Conservation (phyloP, 371 early-diverging fungal genomes). For the Capniomyces stellatus region DNA sequence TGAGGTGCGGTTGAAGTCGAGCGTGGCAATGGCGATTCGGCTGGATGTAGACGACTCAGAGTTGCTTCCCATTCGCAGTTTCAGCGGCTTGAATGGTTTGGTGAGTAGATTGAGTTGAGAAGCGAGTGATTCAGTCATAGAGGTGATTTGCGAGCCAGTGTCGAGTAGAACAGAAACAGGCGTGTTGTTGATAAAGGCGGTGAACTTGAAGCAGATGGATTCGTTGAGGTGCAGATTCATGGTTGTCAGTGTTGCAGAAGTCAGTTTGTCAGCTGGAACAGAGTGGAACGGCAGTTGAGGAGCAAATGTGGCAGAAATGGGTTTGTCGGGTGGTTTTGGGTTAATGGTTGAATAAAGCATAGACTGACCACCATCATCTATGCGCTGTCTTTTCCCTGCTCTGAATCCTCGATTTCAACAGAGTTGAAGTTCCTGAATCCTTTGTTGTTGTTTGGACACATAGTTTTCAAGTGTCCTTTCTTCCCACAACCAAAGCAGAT, state of each 20-base stretch:
- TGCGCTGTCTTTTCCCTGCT: slow-evolving; percentile 1
- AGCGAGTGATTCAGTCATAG: background rate
- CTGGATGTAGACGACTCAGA: background rate
- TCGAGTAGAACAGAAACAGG: slow-evolving; percentile 1
- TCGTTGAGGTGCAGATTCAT: slow-evolving; percentile 1
- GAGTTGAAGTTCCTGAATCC: background rate
- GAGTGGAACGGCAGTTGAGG: background rate
- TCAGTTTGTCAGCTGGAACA: background rate
- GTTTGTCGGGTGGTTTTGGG: slow-evolving; percentile 1
- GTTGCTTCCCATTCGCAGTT: background rate
- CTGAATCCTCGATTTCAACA: background rate
- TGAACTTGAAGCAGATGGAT: background rate
- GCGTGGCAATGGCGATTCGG: background rate
- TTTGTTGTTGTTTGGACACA: background rate
- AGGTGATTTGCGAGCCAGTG: background rate
- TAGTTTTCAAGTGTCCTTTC: background rate
- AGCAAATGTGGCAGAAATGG: background rate
- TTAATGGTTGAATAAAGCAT: background rate
- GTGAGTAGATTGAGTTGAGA: background rate
- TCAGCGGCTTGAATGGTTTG: background rate
- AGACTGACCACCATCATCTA: background rate
- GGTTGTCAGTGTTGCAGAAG: background rate
- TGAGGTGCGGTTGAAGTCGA: background rate
- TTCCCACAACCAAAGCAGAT: background rate
- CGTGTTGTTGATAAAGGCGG: background rate